Evolutionary conservation across 164 flowering plant genomes (phyloP).

Genomic region (Nelumbo lutea): DNA sequence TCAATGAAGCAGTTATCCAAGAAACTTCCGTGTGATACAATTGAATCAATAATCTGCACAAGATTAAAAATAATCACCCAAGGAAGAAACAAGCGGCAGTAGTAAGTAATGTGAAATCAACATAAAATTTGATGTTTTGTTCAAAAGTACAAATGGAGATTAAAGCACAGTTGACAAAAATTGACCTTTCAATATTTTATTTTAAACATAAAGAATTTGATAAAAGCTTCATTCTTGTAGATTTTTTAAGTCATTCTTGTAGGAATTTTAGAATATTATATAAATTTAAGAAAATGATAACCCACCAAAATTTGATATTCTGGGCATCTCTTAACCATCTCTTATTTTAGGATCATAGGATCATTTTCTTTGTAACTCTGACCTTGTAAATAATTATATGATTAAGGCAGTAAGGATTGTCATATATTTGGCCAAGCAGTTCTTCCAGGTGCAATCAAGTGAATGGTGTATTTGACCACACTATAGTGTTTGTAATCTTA

Average conservation of each 20-base stretch:
- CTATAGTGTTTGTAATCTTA: too few relatives aligned
- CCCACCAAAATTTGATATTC: not conserved
- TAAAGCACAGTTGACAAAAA: too few relatives aligned
- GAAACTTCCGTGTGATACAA: slow-evolving; percentile 92
- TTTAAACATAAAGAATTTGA: too few relatives aligned
- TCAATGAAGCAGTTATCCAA: slow-evolving; percentile 61
- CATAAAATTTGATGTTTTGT: not conserved
- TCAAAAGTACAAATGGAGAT: not conserved
- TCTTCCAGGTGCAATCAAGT: not conserved
- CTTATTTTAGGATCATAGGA: too few relatives aligned
- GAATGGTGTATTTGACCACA: not conserved
- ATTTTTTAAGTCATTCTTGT: too few relatives aligned
- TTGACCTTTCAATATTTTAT: too few relatives aligned
- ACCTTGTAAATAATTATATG: too few relatives aligned
- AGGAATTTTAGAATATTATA: too few relatives aligned
- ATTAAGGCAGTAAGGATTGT: not conserved
- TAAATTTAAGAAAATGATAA: not conserved
- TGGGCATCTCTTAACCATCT: too few relatives aligned
- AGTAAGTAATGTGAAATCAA: not conserved
- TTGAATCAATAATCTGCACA: slow-evolving; percentile 82
- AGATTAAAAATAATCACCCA: not conserved
- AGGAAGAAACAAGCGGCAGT: not conserved
- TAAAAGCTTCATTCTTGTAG: too few relatives aligned
- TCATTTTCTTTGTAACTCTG: too few relatives aligned
- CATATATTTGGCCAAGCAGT: not conserved